A percentile compares a stretch with the other conserved stretches of the same genome.
These are phyloP conservation scores for Claviceps monticola DNA, from an alignment of 2,329 filamentous ascomycete genomes.

Conservation along the genomic window DNA sequence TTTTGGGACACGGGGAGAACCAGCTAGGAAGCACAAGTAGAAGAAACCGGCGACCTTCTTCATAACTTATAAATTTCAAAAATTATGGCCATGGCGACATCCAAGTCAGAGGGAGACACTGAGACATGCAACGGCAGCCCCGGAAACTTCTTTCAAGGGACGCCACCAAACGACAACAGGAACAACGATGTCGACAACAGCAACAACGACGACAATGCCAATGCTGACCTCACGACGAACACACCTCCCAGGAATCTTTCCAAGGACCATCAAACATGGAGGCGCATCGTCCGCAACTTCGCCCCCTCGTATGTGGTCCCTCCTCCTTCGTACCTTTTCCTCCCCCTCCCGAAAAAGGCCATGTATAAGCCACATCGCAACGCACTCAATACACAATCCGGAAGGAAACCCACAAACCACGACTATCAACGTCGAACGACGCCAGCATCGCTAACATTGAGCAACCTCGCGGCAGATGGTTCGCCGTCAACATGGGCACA, in stretches of 20 bases:
- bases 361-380: no score
- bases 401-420: no score
- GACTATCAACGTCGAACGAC: not conserved
- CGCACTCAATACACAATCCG: no score
- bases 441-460: not conserved
- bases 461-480: constrained; percentile 30
- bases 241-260: constrained; percentile 14
- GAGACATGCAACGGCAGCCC: not conserved
- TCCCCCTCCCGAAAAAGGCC: no score
- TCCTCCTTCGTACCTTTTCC: no score
- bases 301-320: constrained; percentile 33
- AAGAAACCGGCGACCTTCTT: no score
- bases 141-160: not conserved
- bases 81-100: not conserved
- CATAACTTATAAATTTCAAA: no score
- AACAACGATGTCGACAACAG: not conserved
- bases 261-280: constrained; percentile 24
- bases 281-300: constrained; percentile 36
- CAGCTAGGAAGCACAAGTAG: no score
- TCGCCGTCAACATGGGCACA: constrained; percentile 51
- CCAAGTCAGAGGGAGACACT: not conserved
- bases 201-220: not conserved
- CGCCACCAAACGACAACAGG: not conserved
- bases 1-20: no score
- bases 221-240: not conserved